Base-by-base conservation (phyloP, 2,329 filamentous ascomycete genomes). In the Cordyceps fumosorosea region DNA sequence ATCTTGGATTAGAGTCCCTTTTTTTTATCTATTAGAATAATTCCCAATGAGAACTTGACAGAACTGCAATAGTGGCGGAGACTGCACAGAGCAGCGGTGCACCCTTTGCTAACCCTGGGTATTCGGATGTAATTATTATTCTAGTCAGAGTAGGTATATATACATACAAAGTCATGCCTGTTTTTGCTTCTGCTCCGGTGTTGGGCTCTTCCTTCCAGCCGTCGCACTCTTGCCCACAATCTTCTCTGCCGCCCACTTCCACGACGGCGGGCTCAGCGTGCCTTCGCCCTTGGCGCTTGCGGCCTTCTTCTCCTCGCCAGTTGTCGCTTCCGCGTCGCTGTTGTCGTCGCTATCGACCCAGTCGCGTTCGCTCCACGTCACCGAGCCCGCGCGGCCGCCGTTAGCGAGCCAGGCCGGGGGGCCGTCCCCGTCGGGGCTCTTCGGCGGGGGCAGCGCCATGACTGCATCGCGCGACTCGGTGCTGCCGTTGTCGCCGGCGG, bases 281-380 rank as follows among this genome's bases (percentile, higher is more conserved):
- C 68, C 67, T 40, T 65, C 59, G 60, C 64, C 54, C 3, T 58
- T 56, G 14, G 47, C 44, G 50, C 42, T 34, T 42, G 12, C 47
- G 20, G 6, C 32, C 48, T 60, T 37, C 26, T 54, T 45, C 10
- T 44, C 26, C 12, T 32, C 47, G 47, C 14, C 47, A 10, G 37
- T 34, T 16, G 24, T 48, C 44, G 65, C 56, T 55, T 66, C 62
- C 50, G 53, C 8, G 64, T 65, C 32, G 68, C 74, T 80, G 62
- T 80, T 78, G 50, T 76, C 74, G 47, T 74, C 78, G 62, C 76
- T 84, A 65, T 87, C 84, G 11, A 77, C 77, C 76, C 85, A 87
- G 70, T 89, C 85, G 12, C 81, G 77, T 55, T 89, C 87, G 70
- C 84, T 88, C 88, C 87, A 90, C 4, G 79, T 80, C 60, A 82